Evolutionary conservation across 495 filamentous ascomycete species (phyloP), one percentile per base, ranked within the genome.

Genomic region (Trichodelitschia bisporula): DNA sequence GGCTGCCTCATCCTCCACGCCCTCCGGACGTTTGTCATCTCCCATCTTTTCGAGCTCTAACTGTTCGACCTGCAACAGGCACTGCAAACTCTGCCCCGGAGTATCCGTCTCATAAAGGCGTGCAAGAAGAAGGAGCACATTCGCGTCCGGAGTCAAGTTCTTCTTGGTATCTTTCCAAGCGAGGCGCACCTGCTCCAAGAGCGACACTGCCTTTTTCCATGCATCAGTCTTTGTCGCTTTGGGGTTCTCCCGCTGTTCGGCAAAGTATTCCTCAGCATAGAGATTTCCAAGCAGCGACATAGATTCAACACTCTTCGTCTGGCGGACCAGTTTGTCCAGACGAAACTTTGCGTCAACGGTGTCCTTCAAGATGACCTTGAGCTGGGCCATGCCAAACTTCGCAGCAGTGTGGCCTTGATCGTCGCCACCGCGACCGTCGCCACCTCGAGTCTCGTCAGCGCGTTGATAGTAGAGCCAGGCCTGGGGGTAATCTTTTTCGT

Each of bases 131-230:
- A 97, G 64, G 35, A 95, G 57, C n/a, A 97, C 79, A 5, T 83
- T 69, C 28, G 80, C 56, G 46, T 93, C 84, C 0, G 77, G 69
- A 0, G 64, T 51, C 8, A 77, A 46, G 29, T 77, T 79, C 49
- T 75, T 82, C 53, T 78, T 79, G 19, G 89, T 71, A 35, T 73
- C 65, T 53, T 84, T 92, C 86, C 86, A 97, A 5, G 79, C 68
- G 2, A 66, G 59, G n/a, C 78, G 72, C 2, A 86, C 84, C 28
- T 58, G 55, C 48, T 95, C 89, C 9, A 97, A 56, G 14, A 82
- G 62, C 15, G 55, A 55, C 34, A 89, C 72, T 2, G 86, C 83
- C 43, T 84, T 89, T 47, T 74, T 84, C 19, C 62, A 51, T 40
- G 91, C 79, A 0, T 58, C 56, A 14, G 67, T 71, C 43, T 89